These are phyloP conservation scores for Grosmannia penicillata DNA, from an alignment of 2,329 filamentous ascomycete species.

Conservation along the genomic window DNA sequence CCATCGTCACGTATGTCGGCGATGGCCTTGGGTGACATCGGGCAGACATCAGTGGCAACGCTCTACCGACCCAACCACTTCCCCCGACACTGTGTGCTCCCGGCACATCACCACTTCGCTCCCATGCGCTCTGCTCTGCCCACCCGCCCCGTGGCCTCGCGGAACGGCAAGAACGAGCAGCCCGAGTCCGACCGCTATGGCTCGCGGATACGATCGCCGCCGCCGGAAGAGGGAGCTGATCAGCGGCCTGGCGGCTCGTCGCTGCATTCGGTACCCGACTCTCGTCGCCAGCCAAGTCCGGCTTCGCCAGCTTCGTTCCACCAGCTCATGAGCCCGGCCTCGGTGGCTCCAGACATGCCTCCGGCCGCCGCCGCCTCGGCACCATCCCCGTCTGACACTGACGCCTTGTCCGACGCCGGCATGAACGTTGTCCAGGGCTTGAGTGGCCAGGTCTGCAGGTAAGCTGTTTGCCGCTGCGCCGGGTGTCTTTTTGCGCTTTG, in stretches of 20 bases:
- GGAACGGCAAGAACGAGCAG: slow-evolving; percentile 4
- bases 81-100: not conserved
- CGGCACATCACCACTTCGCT: not conserved
- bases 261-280: not conserved
- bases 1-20: slow-evolving; percentile 4
- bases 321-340: slow-evolving; percentile 10
- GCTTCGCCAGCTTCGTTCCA: slow-evolving; percentile 2
- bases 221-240: slow-evolving; percentile 11
- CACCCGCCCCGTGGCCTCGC: slow-evolving; percentile 11
- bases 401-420: slow-evolving; percentile 7
- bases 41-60: slow-evolving; percentile 9
- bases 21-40: slow-evolving; percentile 11
- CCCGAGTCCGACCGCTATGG: slow-evolving; percentile 4
- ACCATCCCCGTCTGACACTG: slow-evolving; percentile 6
- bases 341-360: slow-evolving; percentile 5
- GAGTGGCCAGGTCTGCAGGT: slow-evolving; percentile 60
- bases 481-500: too few species aligned
- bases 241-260: slow-evolving; percentile 5
- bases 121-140: slow-evolving; percentile 13
- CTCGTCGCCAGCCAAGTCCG: slow-evolving; percentile 3
- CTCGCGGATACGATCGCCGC: slow-evolving; percentile 11
- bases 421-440: slow-evolving; percentile 18
- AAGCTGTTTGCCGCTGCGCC: slow-evolving; percentile 16
- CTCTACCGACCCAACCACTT: slow-evolving; percentile 4
- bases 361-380: not conserved